Evolutionary conservation across 2,329 filamentous ascomycete species (phyloP).

Genomic region (Metarhizium brunneum): DNA sequence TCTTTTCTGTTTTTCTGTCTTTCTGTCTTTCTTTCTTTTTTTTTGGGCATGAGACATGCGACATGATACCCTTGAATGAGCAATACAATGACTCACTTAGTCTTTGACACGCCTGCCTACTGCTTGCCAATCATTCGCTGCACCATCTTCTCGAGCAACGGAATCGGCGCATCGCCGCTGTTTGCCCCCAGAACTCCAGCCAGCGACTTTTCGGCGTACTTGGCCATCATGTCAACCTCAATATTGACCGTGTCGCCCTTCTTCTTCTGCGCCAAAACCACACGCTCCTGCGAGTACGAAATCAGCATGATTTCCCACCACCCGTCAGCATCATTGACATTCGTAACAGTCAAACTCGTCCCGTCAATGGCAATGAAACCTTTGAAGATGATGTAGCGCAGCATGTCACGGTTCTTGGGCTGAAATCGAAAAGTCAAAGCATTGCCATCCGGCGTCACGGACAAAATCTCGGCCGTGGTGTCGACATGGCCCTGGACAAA

Average conservation of each 20-base stretch:
- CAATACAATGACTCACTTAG: background rate
- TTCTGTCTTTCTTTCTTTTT: background rate
- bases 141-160: slow-evolving; percentile 63
- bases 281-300: slow-evolving; percentile 87
- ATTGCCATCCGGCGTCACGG: slow-evolving; percentile 74
- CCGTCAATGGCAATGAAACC: slow-evolving; percentile 92
- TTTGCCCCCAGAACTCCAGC: slow-evolving; percentile 55
- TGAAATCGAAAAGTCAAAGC: slow-evolving; percentile 77
- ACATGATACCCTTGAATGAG: slow-evolving; percentile 13
- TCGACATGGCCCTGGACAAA: slow-evolving; percentile 98
- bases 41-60: slow-evolving; percentile 1
- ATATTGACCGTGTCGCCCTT: slow-evolving; percentile 78
- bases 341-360: slow-evolving; percentile 85
- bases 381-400: slow-evolving; percentile 92
- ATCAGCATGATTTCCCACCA: slow-evolving; percentile 99
- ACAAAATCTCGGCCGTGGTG: slow-evolving; percentile 67
- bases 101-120: background rate
- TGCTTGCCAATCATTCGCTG: slow-evolving; percentile 53
- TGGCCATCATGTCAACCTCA: slow-evolving; percentile 82
- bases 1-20: too few species aligned
- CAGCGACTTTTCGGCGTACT: slow-evolving; percentile 86
- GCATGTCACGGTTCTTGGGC: slow-evolving; percentile 57
- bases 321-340: slow-evolving; percentile 67
- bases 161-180: slow-evolving; percentile 40
- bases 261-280: slow-evolving; percentile 72